A percentile compares a stretch with the other conserved stretches of the same genome.
Conservation (phyloP, 2,329 filamentous ascomycete genomes). For the Fusarium nisikadoi region DNA sequence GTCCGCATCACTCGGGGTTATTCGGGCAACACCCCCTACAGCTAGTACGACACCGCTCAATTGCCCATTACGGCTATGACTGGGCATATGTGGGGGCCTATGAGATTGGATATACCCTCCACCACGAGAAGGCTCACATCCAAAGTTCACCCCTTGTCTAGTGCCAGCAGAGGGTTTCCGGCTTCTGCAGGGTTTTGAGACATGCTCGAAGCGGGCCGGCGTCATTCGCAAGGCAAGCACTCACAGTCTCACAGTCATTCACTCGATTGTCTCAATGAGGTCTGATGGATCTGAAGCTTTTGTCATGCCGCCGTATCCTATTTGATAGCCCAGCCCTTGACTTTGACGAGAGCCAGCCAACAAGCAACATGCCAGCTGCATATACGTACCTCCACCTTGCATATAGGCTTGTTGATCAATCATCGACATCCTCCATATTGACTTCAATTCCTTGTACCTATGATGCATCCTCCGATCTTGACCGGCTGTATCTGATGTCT, state of each 20-base stretch:
- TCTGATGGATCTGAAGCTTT: slow-evolving; percentile 30
- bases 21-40: slow-evolving; percentile 17
- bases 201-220: slow-evolving; percentile 33
- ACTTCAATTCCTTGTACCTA: slow-evolving; percentile 6
- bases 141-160: slow-evolving; percentile 5
- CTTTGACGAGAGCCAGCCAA: slow-evolving; percentile 12
- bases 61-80: slow-evolving; percentile 2
- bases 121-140: neutral
- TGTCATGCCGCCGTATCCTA: slow-evolving; percentile 13
- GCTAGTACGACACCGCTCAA: slow-evolving; percentile 23
- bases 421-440: neutral
- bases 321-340: slow-evolving; percentile 26
- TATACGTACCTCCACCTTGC: neutral
- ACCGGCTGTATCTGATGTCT: neutral
- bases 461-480: slow-evolving; percentile 22
- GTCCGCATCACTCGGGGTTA: slow-evolving; percentile 26
- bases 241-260: slow-evolving; percentile 5
- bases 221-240: slow-evolving; percentile 38
- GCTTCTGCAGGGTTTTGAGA: slow-evolving; percentile 30
- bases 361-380: slow-evolving; percentile 32
- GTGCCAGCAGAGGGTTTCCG: slow-evolving; percentile 8
- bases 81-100: slow-evolving; percentile 3
- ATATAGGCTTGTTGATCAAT: slow-evolving; percentile 2
- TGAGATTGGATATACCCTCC: slow-evolving; percentile 29
- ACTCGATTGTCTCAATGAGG: slow-evolving; percentile 19